Evolutionary conservation across 129 eudicot genomes (phyloP), one percentile per base, ranked within the genome.

Genomic region (Chrysanthemum makinoi): DNA sequence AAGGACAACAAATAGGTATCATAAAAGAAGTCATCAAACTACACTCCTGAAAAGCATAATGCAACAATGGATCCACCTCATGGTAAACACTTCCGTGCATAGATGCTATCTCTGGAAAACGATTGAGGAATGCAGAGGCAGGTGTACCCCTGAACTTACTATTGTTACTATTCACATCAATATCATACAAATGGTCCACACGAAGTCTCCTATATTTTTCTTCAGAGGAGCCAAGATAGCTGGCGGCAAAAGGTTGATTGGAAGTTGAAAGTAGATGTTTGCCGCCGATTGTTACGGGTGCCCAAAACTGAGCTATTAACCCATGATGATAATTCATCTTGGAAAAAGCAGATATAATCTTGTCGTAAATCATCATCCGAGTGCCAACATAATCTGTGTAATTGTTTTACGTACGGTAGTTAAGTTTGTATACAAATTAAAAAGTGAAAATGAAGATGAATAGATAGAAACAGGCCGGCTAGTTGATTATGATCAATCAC

Each of bases 201-300:
- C n/a, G 48, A 24, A 9, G 4, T 48, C 10, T 3, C 61, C 77
- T 72, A 30, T 61, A 49, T 17, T 2, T 17, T 1, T 13, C 3
- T 22, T 33, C 9, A 51, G 28, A 22, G 24, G 24, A 22, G 24
- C 24, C 24, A 22, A 22, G 24, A 22, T 26, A 5, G 8, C 6
- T 24, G 28, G 58, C 16, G 5, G 66, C 48, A 46, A 72, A 72
- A 39, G 67, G 67, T 72, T 58, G 75, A 58, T 4, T 57, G 16
- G 58, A 72, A 20, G 66, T 72, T 46, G 75, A 44, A 59, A 72
- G 75, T 46, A 62, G 20, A 16, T 53, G 59, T 49, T 61, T 72
- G 39, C 62, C 50, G 48, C 11, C 50, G 62, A 63, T 62, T 62
- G n/a, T 73, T 49, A 73, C 77, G 9, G 77, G 77, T 62, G 61